Base-by-base conservation (phyloP, 768 basidiomycete genomes). In the Mycena galericulata region DNA sequence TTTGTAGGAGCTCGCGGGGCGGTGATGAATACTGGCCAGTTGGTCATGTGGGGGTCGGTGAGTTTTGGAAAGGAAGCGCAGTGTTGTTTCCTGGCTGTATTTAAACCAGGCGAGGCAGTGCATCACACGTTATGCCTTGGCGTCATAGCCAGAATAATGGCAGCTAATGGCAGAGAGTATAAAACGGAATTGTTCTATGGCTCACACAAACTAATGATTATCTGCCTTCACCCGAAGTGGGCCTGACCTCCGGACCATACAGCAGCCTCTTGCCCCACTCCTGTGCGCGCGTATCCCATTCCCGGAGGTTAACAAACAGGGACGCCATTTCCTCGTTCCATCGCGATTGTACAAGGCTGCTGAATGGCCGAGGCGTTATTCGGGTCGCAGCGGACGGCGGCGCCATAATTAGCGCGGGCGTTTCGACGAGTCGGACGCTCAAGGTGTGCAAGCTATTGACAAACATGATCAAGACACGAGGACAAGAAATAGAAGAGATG, bases 271-370 rank as follows among this genome's bases (percentile, higher is more conserved):
- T 60, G 26, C 86, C 85, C 87, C 87, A 87, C 8, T 81, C 83
- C 49, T 79, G 78, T 32, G 81, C 83, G 8, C 79, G 81, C 36
- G 74, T 80, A 62, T 89, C 89, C 82, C 84, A 85, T 36, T 77
- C 77, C 27, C 81, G 77, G 61, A 85, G 79, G 15, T 84, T 82
- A 24, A 76, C 70, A 63, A 86, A 87, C 26, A 87, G 66, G 41
- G 73, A 74, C 7, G 82, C 87, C 22, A 91, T 72, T 67, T 91
- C 85, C 17, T 83, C 77, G 72, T 92, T 92, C 90, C 90, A 92
- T 54, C 76, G 81, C 18, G 83, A 82, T 69, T 90, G 82, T 26
- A 91, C 45, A 43, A 88, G 79, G 3, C 83, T 74, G 5, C 77
- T 69, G 70, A 90, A 86, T 1, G 86, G 86, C 26, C 74, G 79